phyloP scores from a whole-genome alignment of 495 filamentous ascomycete genomes.

The Trichoderma parareesei region DNA sequence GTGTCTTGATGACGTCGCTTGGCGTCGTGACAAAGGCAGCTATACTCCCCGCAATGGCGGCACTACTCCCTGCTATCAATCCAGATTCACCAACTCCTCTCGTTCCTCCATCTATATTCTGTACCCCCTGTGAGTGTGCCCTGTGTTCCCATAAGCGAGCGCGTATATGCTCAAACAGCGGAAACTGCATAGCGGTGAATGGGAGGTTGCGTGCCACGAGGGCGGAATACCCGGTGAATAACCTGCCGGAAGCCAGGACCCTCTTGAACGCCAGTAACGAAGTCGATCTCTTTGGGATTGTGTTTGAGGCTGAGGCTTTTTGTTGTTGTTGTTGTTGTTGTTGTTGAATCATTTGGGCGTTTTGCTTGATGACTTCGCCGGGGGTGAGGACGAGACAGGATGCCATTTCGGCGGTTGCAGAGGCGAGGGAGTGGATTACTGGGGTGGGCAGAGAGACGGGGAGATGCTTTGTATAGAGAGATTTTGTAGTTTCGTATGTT shows the following conservation, averaged over 20 bases:
- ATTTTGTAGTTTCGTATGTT: conserved; percentile 72
- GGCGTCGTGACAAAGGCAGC: conserved; percentile 71
- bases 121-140: conserved; percentile 8
- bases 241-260: conserved; percentile 18
- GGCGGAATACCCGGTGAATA: conserved; percentile 75
- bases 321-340: too few species aligned
- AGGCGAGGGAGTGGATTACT: conserved; percentile 60
- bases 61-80: conserved; percentile 59
- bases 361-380: conserved; percentile 88
- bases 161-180: conserved; percentile 67
- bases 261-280: conserved; percentile 34
- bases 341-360: conserved; percentile 62
- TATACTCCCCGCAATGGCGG: conserved; percentile 58
- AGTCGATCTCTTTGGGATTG: conserved; percentile 23
- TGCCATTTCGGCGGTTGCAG: conserved; percentile 65
- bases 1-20: conserved; percentile 76
- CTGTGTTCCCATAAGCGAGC: conserved; percentile 27
- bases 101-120: neutral
- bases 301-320: too few species aligned
- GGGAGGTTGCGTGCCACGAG: conserved; percentile 75
- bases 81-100: conserved; percentile 49
- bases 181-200: conserved; percentile 82
- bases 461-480: conserved; percentile 29
- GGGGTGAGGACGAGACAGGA: conserved; percentile 82
- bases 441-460: conserved; percentile 46